phyloP scores from a whole-genome alignment of 768 basidiomycete genomes.

The Daedaleopsis nitida region DNA sequence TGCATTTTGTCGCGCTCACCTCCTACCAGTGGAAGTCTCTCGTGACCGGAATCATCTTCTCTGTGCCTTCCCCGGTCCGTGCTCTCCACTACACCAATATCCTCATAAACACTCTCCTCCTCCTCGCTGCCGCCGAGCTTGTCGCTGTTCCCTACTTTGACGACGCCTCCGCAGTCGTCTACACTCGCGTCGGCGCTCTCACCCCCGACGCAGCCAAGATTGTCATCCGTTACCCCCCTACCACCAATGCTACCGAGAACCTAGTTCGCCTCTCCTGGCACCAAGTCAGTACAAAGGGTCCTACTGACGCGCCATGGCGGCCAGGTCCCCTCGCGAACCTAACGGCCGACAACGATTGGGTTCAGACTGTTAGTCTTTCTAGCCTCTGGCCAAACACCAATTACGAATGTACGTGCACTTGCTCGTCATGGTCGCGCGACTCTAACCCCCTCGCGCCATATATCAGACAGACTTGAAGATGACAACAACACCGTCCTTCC shows the following conservation, averaged over 20 bases:
- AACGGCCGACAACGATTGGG: slow-evolving; percentile 55
- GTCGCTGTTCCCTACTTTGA: slow-evolving; percentile 56
- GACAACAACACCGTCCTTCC: slow-evolving; percentile 48
- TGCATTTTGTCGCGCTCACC: slow-evolving; percentile 26
- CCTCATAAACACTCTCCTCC: slow-evolving; percentile 42
- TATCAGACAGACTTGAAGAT: slow-evolving; percentile 44
- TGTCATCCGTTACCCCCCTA: slow-evolving; percentile 63
- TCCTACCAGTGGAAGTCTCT: slow-evolving; percentile 2
- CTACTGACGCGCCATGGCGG: slow-evolving; percentile 42
- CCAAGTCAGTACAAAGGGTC: slow-evolving; percentile 25
- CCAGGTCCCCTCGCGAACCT: slow-evolving; percentile 55
- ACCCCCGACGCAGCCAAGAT: slow-evolving; percentile 66
- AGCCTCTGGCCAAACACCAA: slow-evolving; percentile 69
- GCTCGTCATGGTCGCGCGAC: slow-evolving; percentile 7
- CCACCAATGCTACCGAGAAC: slow-evolving; percentile 33
- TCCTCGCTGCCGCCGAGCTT: slow-evolving; percentile 48
- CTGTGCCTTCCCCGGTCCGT: slow-evolving; percentile 34
- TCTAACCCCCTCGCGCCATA: background rate
- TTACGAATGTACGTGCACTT: slow-evolving; percentile 62
- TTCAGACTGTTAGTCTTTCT: slow-evolving; percentile 50
- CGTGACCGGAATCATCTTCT: slow-evolving; percentile 32
- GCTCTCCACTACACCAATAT: slow-evolving; percentile 28
- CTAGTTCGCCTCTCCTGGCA: slow-evolving; percentile 50
- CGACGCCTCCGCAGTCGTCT: slow-evolving; percentile 54
- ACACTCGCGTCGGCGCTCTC: slow-evolving; percentile 72